Conservation (phyloP, 352 stramenopile species). For the Phytopythium oedochilum region DNA sequence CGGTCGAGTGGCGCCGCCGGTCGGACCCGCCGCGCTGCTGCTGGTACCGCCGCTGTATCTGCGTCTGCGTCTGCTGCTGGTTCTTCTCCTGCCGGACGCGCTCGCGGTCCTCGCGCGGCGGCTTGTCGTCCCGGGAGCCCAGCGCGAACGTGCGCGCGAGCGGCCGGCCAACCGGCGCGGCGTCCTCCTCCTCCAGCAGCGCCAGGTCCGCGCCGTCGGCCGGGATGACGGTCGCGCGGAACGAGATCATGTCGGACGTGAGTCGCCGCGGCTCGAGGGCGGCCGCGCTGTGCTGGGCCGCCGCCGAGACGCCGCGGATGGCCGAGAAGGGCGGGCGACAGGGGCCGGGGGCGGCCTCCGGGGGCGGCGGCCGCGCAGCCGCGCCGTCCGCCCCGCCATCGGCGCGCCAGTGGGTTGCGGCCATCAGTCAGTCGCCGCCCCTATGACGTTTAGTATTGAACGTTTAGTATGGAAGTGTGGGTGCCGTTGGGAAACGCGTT, state of each 20-base stretch:
- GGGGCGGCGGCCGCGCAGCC: not conserved
- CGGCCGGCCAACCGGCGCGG: not conserved
- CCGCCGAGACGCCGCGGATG: not conserved
- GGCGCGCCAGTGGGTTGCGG: not conserved
- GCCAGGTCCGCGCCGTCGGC: not conserved
- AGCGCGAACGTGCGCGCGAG: not conserved
- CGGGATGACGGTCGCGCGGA: slow-evolving; percentile 28
- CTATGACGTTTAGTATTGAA: too few relatives aligned
- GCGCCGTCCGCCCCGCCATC: not conserved
- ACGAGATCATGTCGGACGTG: slow-evolving; percentile 55
- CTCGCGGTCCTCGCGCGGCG: too few relatives aligned
- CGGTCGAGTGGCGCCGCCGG: not conserved
- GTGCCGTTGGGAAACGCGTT: not conserved
- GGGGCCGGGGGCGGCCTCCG: not conserved
- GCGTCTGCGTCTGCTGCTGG: not conserved
- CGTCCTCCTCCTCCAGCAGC: slow-evolving; percentile 2
- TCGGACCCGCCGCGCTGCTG: too few relatives aligned
- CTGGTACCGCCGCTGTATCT: not conserved
- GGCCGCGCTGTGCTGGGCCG: not conserved
- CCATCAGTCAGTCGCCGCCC: not conserved
- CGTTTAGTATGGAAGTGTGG: too few relatives aligned
- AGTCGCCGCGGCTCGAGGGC: slow-evolving; percentile 7
- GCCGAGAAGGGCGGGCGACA: not conserved
- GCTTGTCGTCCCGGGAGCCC: not conserved
- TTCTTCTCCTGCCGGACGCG: too few relatives aligned